Conservation (phyloP, 208 protist genomes). For the Wallacemonas sp. region DNA sequence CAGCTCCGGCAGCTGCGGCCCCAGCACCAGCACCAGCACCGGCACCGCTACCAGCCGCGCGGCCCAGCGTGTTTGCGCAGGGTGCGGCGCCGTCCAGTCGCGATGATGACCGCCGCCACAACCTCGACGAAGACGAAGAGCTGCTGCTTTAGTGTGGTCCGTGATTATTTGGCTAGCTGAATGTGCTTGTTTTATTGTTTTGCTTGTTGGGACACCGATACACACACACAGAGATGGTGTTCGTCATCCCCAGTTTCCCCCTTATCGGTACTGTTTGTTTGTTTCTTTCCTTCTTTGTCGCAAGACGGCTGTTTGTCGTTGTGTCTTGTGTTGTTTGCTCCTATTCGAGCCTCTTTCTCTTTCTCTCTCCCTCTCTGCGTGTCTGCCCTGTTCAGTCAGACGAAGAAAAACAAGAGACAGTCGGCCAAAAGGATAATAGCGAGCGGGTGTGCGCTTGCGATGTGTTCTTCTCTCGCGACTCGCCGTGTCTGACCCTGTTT, state of each 20-base stretch:
- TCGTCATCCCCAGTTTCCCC: too few species aligned
- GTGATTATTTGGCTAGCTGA: background rate
- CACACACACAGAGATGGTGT: background rate
- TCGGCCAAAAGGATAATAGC: too few species aligned
- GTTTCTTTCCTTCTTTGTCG: background rate
- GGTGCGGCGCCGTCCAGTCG: background rate
- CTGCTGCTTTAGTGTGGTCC: conserved; percentile 18
- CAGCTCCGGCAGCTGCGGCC: too few species aligned
- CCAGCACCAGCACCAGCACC: too few species aligned
- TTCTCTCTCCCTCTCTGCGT: conserved; percentile 16
- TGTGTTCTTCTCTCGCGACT: too few species aligned
- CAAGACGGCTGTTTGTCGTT: background rate
- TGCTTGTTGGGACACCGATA: background rate
- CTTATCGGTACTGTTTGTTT: background rate
- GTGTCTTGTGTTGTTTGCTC: conserved; percentile 12
- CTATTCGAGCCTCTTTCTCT: conserved; percentile 7
- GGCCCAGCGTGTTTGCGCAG: too few species aligned
- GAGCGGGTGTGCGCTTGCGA: too few species aligned
- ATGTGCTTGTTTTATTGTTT: too few species aligned
- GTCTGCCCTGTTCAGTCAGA: too few species aligned
- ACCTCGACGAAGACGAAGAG: conserved; percentile 41
- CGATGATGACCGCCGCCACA: conserved; percentile 3
- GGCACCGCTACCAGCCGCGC: too few species aligned
- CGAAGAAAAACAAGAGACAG: too few species aligned
- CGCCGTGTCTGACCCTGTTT: too few species aligned